phyloP scores from a whole-genome alignment of 441 rosid species.

The Pelargonium myrrhifolium region DNA sequence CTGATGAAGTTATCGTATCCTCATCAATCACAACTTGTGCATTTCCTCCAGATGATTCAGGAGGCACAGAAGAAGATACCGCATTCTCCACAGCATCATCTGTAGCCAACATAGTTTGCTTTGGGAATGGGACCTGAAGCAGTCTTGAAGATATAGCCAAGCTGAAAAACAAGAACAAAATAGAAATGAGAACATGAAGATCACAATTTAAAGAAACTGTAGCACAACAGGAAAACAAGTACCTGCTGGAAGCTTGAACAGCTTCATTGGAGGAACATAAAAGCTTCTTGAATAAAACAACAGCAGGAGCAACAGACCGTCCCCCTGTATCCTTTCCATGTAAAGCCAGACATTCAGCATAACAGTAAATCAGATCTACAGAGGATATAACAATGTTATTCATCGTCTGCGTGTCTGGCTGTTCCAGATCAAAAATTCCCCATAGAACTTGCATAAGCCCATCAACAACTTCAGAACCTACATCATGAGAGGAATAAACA shows the following conservation, averaged over 20 bases:
- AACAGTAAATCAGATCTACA: slow-evolving; percentile 90
- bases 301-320: slow-evolving; percentile 89
- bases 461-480: slow-evolving; percentile 94
- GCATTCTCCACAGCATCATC: slow-evolving; percentile 77
- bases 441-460: slow-evolving; percentile 95
- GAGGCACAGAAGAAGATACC: slow-evolving; percentile 48
- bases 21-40: slow-evolving; percentile 92
- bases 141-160: slow-evolving; percentile 97
- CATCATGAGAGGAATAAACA: slow-evolving; percentile 18
- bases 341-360: slow-evolving; percentile 95
- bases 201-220: slow-evolving; percentile 13
- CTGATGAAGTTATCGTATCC: slow-evolving; percentile 94
- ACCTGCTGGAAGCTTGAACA: slow-evolving; percentile 99
- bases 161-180: slow-evolving; percentile 41
- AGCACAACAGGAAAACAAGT: slow-evolving; percentile 13
- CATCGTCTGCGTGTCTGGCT: slow-evolving; percentile 94
- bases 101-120: slow-evolving; percentile 84
- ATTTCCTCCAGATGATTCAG: slow-evolving; percentile 59
- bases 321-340: slow-evolving; percentile 62
- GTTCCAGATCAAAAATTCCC: slow-evolving; percentile 97
- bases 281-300: slow-evolving; percentile 76
- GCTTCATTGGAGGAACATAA: slow-evolving; percentile 76
- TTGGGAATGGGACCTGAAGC: slow-evolving; percentile 99
- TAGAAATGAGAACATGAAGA: slow-evolving; percentile 20
- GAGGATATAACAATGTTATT: slow-evolving; percentile 89